Evolutionary conservation across 768 basidiomycete species (phyloP).

Genomic region (Hericium rajendrae): DNA sequence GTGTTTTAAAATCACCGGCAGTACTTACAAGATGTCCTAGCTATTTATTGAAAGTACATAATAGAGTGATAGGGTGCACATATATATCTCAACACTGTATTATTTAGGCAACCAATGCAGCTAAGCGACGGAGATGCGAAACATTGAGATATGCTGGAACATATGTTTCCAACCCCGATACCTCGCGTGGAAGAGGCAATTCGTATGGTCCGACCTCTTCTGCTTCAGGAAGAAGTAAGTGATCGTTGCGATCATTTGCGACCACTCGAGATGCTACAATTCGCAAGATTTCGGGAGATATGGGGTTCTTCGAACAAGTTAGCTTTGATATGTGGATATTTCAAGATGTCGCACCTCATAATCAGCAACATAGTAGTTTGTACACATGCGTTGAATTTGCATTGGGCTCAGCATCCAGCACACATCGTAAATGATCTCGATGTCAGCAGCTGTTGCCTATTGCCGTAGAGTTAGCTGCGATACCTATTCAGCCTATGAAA

Average conservation of each 20-base stretch:
- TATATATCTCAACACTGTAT: background rate
- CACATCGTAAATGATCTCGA: constrained; percentile 98
- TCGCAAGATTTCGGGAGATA: constrained; percentile 92
- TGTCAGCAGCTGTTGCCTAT: constrained; percentile 87
- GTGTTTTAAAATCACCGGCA: too few relatives aligned
- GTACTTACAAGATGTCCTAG: too few relatives aligned
- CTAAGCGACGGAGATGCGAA: constrained; percentile 78
- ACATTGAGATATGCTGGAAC: constrained; percentile 89
- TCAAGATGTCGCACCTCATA: constrained; percentile 63
- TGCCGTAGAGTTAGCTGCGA: background rate
- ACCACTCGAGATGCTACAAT: constrained; percentile 94
- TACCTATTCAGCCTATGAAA: background rate
- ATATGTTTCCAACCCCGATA: constrained; percentile 93
- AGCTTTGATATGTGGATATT: background rate
- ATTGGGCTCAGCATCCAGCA: constrained; percentile 99
- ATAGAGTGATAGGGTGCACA: constrained; percentile 2
- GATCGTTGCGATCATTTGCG: constrained; percentile 94
- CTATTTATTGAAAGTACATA: background rate
- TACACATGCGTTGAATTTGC: constrained; percentile 99
- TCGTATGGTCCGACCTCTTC: constrained; percentile 97
- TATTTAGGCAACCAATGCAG: constrained; percentile 71
- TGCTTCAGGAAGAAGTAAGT: constrained; percentile 90
- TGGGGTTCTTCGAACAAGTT: constrained; percentile 61
- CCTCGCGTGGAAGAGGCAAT: constrained; percentile 86
- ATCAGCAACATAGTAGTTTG: constrained; percentile 97